Conservation (phyloP, 257 asterid genomes). For the Solanum phureja region DNA sequence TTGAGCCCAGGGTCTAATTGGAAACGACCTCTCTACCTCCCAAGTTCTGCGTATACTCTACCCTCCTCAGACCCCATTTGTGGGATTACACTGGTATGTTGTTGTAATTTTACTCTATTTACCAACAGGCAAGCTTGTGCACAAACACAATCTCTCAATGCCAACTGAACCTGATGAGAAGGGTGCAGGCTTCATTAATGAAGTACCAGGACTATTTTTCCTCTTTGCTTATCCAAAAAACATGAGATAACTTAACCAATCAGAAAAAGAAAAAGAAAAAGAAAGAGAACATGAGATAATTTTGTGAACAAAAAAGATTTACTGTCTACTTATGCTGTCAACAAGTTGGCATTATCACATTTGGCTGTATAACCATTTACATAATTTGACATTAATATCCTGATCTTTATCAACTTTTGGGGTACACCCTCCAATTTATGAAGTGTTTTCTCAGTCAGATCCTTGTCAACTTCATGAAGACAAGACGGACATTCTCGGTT, state of each 20-base stretch:
- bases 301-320: not conserved
- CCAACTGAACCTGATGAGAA: not conserved
- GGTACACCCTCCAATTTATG: not conserved
- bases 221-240: not conserved
- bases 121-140: not conserved
- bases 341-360: not conserved
- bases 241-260: not conserved
- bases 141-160: not conserved
- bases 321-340: not conserved
- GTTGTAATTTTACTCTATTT: not conserved
- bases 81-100: not conserved
- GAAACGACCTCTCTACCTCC: not conserved
- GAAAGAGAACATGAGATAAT: not conserved
- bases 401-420: not conserved
- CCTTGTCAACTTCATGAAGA: not conserved
- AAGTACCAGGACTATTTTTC: not conserved
- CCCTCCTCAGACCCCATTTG: not conserved
- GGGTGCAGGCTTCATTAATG: not conserved
- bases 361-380: not conserved
- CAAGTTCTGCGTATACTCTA: not conserved
- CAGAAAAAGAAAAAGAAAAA: not conserved
- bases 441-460: not conserved
- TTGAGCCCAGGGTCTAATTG: not conserved
- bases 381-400: not conserved
- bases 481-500: not conserved